Percentiles rank a stretch among this genome's conserved stretches.
Conservation (phyloP, 768 basidiomycete genomes). For the Tephrocybe sp. region DNA sequence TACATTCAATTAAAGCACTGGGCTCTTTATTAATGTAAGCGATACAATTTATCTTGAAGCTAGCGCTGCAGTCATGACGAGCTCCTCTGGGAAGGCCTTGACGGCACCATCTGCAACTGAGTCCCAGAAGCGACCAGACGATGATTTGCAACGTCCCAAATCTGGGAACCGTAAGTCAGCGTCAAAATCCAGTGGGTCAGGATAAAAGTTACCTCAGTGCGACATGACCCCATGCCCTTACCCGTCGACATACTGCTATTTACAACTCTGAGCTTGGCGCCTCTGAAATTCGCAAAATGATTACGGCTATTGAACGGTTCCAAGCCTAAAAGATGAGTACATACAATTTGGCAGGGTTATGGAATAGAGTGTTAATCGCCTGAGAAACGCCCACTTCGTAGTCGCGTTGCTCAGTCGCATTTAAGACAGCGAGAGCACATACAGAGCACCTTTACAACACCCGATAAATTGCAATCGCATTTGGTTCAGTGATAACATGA, state of each 20-base stretch:
- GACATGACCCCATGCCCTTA: constrained; percentile 26
- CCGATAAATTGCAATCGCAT: not conserved
- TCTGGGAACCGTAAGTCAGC: constrained; percentile 17
- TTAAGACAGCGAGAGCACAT: constrained; percentile 33
- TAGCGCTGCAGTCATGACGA: not conserved
- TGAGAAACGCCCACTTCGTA: constrained; percentile 38
- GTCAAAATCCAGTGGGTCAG: not conserved
- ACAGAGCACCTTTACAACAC: constrained; percentile 35
- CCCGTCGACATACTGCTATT: constrained; percentile 33
- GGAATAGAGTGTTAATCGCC: constrained; percentile 42
- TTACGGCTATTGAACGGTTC: not conserved
- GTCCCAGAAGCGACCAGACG: constrained; percentile 40
- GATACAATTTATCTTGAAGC: constrained; percentile 10
- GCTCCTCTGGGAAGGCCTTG: constrained; percentile 8
- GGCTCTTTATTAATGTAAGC: not conserved
- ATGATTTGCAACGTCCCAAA: constrained; percentile 37
- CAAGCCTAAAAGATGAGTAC: constrained; percentile 5
- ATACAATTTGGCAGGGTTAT: constrained; percentile 37
- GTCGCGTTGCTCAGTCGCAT: constrained; percentile 26
- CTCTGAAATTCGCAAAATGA: constrained; percentile 24
- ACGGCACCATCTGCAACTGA: constrained; percentile 37
- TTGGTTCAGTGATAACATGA: not conserved
- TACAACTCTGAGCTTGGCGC: constrained; percentile 40
- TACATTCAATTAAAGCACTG: not conserved
- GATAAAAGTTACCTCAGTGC: constrained; percentile 34